Conservation (phyloP, 768 basidiomycete genomes). For the Leccinum truebloodii region DNA sequence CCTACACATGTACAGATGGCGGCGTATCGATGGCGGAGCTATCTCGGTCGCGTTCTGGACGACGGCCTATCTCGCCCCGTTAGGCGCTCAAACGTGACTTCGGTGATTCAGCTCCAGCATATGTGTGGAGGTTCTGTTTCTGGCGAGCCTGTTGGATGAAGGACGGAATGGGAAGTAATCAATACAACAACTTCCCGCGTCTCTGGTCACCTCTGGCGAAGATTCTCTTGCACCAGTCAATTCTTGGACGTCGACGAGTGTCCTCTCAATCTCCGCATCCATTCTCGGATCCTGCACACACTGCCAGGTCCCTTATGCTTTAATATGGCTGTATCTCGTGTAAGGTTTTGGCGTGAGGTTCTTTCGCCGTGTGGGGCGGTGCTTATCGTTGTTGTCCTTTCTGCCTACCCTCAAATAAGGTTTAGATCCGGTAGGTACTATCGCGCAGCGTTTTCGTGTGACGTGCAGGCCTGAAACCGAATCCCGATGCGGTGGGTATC, state of each 20-base stretch:
- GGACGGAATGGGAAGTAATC: too few relatives aligned
- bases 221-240: too few relatives aligned
- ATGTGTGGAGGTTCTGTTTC: not conserved
- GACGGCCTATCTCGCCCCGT: not conserved
- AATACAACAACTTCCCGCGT: too few relatives aligned
- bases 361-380: slow-evolving; percentile 1
- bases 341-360: not conserved
- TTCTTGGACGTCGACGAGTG: not conserved
- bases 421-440: not conserved
- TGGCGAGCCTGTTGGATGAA: too few relatives aligned
- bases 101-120: not conserved
- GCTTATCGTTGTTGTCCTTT: not conserved
- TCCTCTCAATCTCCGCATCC: not conserved
- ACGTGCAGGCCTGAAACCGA: not conserved
- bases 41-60: not conserved
- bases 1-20: not conserved
- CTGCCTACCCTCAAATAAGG: not conserved
- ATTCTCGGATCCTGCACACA: not conserved
- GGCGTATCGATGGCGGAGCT: not conserved
- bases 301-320: not conserved
- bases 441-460: not conserved
- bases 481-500: not conserved
- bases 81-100: too few relatives aligned
- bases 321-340: not conserved
- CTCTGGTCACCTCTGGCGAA: too few relatives aligned